A percentile compares a stretch with the other conserved stretches of the same genome.
Conservation (phyloP, 441 rosid species). For the Macaranga tanarius region DNA sequence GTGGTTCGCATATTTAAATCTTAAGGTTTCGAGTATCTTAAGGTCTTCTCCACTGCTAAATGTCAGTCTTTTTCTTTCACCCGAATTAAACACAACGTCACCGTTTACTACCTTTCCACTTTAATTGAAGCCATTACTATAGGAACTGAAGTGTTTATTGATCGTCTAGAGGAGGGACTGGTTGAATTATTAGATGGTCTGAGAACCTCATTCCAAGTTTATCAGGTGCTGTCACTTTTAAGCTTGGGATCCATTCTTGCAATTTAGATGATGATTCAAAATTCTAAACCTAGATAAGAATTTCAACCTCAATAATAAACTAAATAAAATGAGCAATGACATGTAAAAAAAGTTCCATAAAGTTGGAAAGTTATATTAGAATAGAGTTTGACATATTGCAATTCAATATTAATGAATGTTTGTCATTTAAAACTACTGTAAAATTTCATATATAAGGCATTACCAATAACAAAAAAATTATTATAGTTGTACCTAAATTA, state of each 20-base stretch:
- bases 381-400: not conserved
- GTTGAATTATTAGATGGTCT: slow-evolving; percentile 72
- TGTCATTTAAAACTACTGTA: not conserved
- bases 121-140: no score
- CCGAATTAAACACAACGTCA: no score
- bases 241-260: slow-evolving; percentile 90
- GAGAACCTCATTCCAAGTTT: slow-evolving; percentile 76
- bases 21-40: no score
- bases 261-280: slow-evolving; percentile 20
- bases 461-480: not conserved
- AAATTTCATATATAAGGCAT: not conserved
- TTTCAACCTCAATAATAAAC: not conserved
- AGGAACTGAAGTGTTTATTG: no score
- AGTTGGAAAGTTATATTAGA: not conserved
- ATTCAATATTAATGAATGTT: not conserved
- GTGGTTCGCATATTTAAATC: no score
- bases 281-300: slow-evolving; percentile 10
- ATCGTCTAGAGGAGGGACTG: slow-evolving; percentile 47
- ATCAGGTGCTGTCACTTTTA: slow-evolving; percentile 69
- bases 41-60: no score
- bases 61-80: no score
- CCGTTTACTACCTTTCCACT: no score
- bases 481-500: not conserved
- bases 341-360: not conserved
- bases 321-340: no score